A percentile compares a stretch with the other conserved stretches of the same genome.
These are phyloP conservation scores for Tylopilus sp. DNA, from an alignment of 1,284 basidiomycete species.

Conservation along the genomic window DNA sequence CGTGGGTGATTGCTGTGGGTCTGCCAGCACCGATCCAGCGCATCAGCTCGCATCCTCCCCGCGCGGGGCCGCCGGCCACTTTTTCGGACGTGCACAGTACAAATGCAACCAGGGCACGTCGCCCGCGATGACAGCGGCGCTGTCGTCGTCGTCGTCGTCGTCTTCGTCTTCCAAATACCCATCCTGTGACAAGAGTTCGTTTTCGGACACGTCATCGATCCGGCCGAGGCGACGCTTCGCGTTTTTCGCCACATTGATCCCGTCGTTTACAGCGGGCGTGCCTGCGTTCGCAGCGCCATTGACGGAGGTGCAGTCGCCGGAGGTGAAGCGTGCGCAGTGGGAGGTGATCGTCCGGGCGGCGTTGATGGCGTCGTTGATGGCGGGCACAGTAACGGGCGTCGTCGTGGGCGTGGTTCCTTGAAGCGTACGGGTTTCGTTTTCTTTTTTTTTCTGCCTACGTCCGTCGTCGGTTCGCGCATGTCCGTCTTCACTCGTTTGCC, in stretches of 20 bases:
- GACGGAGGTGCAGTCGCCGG: constrained; percentile 64
- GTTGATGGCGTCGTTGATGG: constrained; percentile 29
- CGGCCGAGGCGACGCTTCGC: not conserved
- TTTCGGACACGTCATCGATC: not conserved
- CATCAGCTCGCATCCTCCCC: too few species aligned
- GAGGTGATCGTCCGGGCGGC: constrained; percentile 54
- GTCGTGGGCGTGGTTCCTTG: constrained; percentile 24
- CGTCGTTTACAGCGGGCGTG: constrained; percentile 48
- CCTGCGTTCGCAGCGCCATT: constrained; percentile 68
- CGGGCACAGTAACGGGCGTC: constrained; percentile 16
- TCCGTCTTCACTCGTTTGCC: too few species aligned
- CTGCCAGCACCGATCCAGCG: too few species aligned
- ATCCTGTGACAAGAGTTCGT: constrained; percentile 3
- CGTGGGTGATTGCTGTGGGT: not conserved
- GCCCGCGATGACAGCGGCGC: not conserved
- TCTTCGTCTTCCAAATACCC: not conserved
- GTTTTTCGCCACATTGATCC: constrained; percentile 38
- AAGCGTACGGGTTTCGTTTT: not conserved
- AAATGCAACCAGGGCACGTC: constrained; percentile 25
- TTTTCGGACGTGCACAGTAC: constrained; percentile 28
- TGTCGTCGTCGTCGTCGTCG: not conserved
- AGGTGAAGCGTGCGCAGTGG: constrained; percentile 74
- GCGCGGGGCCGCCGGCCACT: constrained; percentile 1
- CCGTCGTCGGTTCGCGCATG: too few species aligned
- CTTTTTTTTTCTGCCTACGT: too few species aligned